These are phyloP conservation scores for Colletotrichum liaoningense DNA, from an alignment of 2,329 filamentous ascomycete species.

Conservation along the genomic window DNA sequence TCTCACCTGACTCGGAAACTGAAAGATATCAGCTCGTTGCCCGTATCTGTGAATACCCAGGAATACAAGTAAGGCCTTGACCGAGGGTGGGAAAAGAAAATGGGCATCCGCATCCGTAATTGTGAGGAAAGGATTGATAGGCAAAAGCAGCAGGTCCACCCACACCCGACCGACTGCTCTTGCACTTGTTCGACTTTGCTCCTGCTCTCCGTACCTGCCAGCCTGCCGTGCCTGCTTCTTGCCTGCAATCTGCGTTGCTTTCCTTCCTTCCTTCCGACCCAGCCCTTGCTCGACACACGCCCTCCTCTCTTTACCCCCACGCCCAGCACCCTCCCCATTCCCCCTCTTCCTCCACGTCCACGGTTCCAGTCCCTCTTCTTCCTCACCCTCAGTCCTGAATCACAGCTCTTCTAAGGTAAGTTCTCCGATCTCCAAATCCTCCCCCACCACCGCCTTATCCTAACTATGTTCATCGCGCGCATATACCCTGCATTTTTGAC, in stretches of 20 bases:
- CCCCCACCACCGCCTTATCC: not conserved
- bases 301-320: not conserved
- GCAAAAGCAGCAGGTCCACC: too few relatives aligned
- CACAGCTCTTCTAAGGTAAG: not conserved
- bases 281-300: not conserved
- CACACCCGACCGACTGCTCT: not conserved
- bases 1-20: not conserved
- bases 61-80: not conserved
- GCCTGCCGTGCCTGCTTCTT: not conserved
- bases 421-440: constrained; percentile 15
- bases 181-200: not conserved
- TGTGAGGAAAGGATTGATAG: not conserved
- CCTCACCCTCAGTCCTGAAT: not conserved
- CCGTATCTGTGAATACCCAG: not conserved
- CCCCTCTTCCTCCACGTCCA: too few relatives aligned
- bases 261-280: not conserved
- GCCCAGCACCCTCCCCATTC: not conserved
- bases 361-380: not conserved
- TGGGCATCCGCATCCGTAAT: not conserved
- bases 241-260: not conserved
- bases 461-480: not conserved
- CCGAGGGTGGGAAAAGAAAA: not conserved
- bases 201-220: not conserved
- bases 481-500: not conserved
- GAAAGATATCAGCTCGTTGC: not conserved